Conservation (phyloP, 306 rosid species). For the Cucurbita pepo region DNA sequence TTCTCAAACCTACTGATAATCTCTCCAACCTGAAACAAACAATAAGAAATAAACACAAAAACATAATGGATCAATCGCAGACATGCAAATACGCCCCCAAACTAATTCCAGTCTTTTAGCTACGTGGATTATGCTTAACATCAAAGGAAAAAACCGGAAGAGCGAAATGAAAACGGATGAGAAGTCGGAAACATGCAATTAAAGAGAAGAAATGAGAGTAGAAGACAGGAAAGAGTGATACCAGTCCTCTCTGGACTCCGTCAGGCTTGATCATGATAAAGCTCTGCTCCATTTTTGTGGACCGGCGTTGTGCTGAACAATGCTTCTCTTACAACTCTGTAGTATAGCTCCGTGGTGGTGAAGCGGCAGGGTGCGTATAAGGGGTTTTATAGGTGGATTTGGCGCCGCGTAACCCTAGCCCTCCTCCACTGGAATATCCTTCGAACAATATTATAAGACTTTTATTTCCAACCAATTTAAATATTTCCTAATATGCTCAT, state of each 20-base stretch:
- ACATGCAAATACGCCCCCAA: not conserved
- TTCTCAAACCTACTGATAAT: conserved; percentile 86
- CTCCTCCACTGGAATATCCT: not conserved
- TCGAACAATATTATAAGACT: not conserved
- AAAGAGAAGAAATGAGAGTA: not conserved
- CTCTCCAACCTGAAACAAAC: conserved; percentile 54
- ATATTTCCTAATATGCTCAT: not conserved
- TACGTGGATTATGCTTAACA: no score
- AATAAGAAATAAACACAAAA: not conserved
- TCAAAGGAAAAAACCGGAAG: not conserved
- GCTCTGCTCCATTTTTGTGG: conserved; percentile 3
- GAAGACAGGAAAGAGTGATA: not conserved
- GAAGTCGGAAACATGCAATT: not conserved
- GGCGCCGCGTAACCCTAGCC: not conserved
- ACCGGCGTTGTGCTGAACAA: not conserved
- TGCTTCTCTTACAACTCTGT: not conserved
- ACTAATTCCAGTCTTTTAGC: no score
- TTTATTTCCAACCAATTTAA: not conserved
- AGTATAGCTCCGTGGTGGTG: not conserved
- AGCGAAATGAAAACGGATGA: not conserved
- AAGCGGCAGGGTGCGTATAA: not conserved
- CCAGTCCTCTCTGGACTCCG: conserved; percentile 9
- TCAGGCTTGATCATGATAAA: conserved; percentile 12
- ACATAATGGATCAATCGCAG: not conserved
- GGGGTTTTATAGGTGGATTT: not conserved